Percentiles rank a stretch among this genome's conserved stretches.
Conservation (phyloP, 495 filamentous ascomycete species). For the Penicillium longicatenatum region DNA sequence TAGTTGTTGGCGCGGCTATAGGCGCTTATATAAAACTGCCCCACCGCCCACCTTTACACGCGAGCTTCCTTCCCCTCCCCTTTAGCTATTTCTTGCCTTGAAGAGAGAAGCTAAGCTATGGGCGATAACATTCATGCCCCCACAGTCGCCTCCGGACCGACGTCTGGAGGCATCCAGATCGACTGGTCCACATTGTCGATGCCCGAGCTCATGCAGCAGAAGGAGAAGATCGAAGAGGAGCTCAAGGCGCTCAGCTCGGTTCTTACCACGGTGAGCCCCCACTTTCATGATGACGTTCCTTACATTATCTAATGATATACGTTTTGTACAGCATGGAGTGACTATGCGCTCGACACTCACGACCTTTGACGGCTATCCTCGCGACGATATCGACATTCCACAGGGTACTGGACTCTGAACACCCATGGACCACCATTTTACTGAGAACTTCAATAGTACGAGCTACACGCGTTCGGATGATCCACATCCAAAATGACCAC, state of each 20-base stretch:
- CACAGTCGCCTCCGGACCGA: slow-evolving; percentile 72
- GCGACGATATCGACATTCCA: slow-evolving; percentile 91
- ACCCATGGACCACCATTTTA: background rate
- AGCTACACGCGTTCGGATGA: slow-evolving; percentile 86
- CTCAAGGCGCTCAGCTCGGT: slow-evolving; percentile 81
- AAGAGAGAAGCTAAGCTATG: slow-evolving; percentile 44
- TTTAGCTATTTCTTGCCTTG: slow-evolving; percentile 1
- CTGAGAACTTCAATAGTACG: slow-evolving; percentile 62
- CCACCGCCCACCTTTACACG: slow-evolving; percentile 20
- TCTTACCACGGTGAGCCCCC: slow-evolving; percentile 73
- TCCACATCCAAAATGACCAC: slow-evolving; percentile 88
- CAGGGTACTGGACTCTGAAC: slow-evolving; percentile 65
- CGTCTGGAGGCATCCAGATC: slow-evolving; percentile 55
- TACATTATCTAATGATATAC: slow-evolving; percentile 10
- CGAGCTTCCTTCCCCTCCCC: slow-evolving; percentile 19
- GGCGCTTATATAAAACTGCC: slow-evolving; percentile 12
- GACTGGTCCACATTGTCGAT: slow-evolving; percentile 64
- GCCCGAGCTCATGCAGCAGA: slow-evolving; percentile 65
- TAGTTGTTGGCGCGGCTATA: slow-evolving; percentile 2
- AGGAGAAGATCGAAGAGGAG: slow-evolving; percentile 81
- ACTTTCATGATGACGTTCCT: slow-evolving; percentile 1
- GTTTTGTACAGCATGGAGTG: slow-evolving; percentile 72
- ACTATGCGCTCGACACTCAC: slow-evolving; percentile 88
- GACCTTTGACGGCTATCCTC: slow-evolving; percentile 90
- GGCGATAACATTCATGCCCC: slow-evolving; percentile 71